phyloP scores from a whole-genome alignment of 176 grass and related monocot genomes.

The Thalia dealbata region DNA sequence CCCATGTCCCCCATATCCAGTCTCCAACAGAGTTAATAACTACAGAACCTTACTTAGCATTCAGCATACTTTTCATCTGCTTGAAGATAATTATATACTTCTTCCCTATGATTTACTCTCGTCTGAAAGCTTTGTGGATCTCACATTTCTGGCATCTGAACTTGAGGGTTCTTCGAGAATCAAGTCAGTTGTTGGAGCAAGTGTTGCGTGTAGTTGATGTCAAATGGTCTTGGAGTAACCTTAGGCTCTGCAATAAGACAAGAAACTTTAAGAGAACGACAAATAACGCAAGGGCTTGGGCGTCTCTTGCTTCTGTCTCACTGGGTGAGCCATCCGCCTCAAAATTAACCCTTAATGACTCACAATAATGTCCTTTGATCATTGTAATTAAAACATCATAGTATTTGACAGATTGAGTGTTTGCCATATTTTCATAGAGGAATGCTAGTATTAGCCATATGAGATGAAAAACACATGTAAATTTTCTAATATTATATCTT shows the following conservation, averaged over 20 bases:
- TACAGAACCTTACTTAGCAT: constrained; percentile 36
- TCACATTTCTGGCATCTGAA: constrained; percentile 35
- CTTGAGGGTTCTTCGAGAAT: constrained; percentile 35
- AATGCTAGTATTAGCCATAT: not conserved
- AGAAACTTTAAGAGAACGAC: constrained; percentile 53
- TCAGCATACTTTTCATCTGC: constrained; percentile 43
- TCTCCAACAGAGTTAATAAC: constrained; percentile 27
- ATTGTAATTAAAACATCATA: not conserved
- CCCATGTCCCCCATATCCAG: not conserved
- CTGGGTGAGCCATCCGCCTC: constrained; percentile 55
- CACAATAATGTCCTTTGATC: not conserved
- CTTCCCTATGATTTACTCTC: constrained; percentile 25
- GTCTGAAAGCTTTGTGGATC: constrained; percentile 42
- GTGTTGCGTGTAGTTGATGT: constrained; percentile 33
- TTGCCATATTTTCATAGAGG: not conserved
- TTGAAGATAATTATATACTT: constrained; percentile 25
- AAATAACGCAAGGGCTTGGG: constrained; percentile 76
- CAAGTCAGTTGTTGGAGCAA: constrained; percentile 48
- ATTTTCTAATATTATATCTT: not conserved
- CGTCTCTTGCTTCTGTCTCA: constrained; percentile 80
- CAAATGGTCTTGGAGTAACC: constrained; percentile 52
- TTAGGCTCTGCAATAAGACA: constrained; percentile 53
- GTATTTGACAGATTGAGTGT: not conserved
- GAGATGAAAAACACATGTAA: not conserved
- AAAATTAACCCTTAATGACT: not conserved